Evolutionary conservation across 192 early-diverging fungal species (phyloP), one percentile per base, ranked within the genome.

Genomic region (Funneliformis mosseae): DNA sequence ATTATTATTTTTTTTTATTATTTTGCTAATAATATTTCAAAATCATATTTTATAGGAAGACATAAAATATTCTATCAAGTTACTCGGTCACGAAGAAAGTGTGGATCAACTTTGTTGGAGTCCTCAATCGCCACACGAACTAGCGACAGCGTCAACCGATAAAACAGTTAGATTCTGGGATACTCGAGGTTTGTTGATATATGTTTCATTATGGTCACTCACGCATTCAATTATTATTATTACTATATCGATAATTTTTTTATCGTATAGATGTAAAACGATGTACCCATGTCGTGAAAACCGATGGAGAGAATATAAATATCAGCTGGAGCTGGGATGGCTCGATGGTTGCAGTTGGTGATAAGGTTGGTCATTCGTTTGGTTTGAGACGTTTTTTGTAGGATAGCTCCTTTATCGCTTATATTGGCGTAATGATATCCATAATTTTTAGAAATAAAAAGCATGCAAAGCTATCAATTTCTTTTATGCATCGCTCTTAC

Each of bases 221-320:
- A 33, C 33, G 0, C 33, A 33, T 33, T 33, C 33, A 25, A 55
- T 62, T 14, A 28, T 43, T 75, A 18, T 77, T 23, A 42, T 14
- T 79, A 25, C 81, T 68, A 48, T 55, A 27, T 14, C 48, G 18
- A 12, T 48, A 55, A 50, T 55, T 27, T n/a, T n/a, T 55, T 16
- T 55, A 50, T 14, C 9, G 50, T 28, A 39, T 61, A 59, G 59
- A 76, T 88, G 87, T 92, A 27, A 86, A 85, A 9, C 89, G 90
- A 63, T 88, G 89, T 74, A 89, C 85, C 3, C 87, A 88, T 14
- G 84, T 86, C 25, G 86, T 95, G 6, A 79, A 85, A 39, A 96
- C 95, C 5, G 84, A 76, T 3, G 95, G 95, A 5, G 93, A 96
- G 81, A 95, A 95, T 83, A 95, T 96, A 83, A 96, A 96, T 83